Conservation (phyloP, 73 alveolate species). For the Tetrahymena thermophila region DNA sequence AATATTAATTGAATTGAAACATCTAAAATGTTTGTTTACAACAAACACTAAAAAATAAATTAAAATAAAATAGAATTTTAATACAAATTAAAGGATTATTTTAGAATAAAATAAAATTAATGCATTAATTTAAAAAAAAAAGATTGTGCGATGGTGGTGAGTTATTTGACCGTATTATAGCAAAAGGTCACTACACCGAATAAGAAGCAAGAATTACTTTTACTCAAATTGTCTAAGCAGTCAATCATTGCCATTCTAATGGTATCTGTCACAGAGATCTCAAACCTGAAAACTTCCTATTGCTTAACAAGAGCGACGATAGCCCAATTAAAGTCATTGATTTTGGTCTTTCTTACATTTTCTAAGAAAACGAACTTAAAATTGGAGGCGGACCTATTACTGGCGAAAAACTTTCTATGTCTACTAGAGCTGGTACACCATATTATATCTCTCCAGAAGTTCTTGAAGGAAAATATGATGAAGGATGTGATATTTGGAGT, state of each 20-base stretch:
- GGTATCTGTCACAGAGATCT: conserved; percentile 83
- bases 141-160: conserved; percentile 91
- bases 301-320: conserved; percentile 54
- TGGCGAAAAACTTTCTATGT: conserved; percentile 45
- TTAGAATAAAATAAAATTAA: background rate
- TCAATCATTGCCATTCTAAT: conserved; percentile 66
- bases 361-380: conserved; percentile 30
- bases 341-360: conserved; percentile 79
- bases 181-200: conserved; percentile 71
- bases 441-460: conserved; percentile 72
- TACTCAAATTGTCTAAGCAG: conserved; percentile 64
- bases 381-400: conserved; percentile 20
- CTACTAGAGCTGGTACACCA: conserved; percentile 68
- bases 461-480: conserved; percentile 46
- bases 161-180: conserved; percentile 70
- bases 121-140: background rate
- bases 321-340: conserved; percentile 71
- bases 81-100: background rate
- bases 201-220: conserved; percentile 67
- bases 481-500: conserved; percentile 64
- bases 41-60: background rate
- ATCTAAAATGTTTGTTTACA: no score
- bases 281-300: conserved; percentile 85
- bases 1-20: background rate
- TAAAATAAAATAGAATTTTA: background rate